Conservation (phyloP, 495 filamentous ascomycete genomes). For the Neurospora hispaniola region DNA sequence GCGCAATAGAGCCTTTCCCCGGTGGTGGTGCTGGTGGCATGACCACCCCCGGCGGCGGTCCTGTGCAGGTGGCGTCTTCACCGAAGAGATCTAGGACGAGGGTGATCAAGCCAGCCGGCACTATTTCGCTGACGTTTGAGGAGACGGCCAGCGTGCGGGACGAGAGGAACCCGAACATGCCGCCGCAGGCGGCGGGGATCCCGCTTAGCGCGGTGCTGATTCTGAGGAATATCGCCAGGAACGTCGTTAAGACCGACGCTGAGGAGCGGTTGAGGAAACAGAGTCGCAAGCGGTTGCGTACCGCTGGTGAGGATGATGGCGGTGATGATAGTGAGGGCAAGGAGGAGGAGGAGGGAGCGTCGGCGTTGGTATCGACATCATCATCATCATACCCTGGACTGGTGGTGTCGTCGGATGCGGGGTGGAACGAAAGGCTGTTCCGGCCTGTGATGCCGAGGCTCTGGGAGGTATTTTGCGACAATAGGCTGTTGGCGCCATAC, state of each 20-base stretch:
- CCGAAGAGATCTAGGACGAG: slow-evolving; percentile 37
- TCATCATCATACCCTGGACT: background rate
- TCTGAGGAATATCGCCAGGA: slow-evolving; percentile 76
- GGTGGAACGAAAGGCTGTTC: slow-evolving; percentile 42
- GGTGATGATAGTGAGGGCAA: slow-evolving; percentile 27
- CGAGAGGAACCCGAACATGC: slow-evolving; percentile 48
- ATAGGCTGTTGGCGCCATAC: slow-evolving; percentile 32
- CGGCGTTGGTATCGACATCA: background rate
- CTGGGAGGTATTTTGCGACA: slow-evolving; percentile 45
- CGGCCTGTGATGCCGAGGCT: slow-evolving; percentile 36
- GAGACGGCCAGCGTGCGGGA: slow-evolving; percentile 60
- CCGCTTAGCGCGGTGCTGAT: slow-evolving; percentile 78
- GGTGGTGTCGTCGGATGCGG: slow-evolving; percentile 15
- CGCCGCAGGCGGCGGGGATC: slow-evolving; percentile 65
- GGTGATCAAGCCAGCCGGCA: slow-evolving; percentile 42
- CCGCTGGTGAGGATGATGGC: background rate
- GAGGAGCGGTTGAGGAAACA: slow-evolving; percentile 43
- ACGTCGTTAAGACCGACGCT: slow-evolving; percentile 50
- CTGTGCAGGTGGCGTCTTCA: background rate
- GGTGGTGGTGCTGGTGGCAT: background rate
- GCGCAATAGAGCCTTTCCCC: background rate
- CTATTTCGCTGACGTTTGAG: slow-evolving; percentile 38
- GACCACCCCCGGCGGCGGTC: slow-evolving; percentile 1
- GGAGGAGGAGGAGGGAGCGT: slow-evolving; percentile 17
- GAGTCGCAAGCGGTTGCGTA: slow-evolving; percentile 16